Evolutionary conservation across 495 filamentous ascomycete genomes (phyloP), one percentile per base, ranked within the genome.

Genomic region (Penicillium herquei): DNA sequence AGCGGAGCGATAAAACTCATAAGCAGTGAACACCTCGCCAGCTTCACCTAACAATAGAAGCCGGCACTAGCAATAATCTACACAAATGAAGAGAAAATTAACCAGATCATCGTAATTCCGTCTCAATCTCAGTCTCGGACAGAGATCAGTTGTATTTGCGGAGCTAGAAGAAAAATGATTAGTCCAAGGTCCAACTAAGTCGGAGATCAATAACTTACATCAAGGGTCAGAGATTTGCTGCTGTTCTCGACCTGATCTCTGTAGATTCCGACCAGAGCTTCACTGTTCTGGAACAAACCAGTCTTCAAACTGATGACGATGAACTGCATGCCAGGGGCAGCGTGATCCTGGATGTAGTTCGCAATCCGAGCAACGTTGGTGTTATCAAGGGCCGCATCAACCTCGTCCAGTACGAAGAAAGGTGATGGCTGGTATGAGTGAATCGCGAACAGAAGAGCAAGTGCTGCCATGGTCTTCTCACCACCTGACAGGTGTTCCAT

Each of bases 401-500:
- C 92, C 72, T 99, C 94, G 71, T 99, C 94, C 26, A 99, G 84
- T 49, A 99, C 95, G 72, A 98, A 99, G 78, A 99, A 98, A 3
- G 94, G 94, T 26, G 81, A 87, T 2, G 94, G 94, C 70, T 96
- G 91, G 76, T 91, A 98, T 33, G 84, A 89, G 75, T 98, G 94
- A 55, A 99, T 90, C 18, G 94, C 93, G 64, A 99, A 98, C 7
- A 99, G 83, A 50, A 99, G 78, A 16, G 94, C 94, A 18, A 99
- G 81, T 39, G 94, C 94, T 2, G 94, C 94, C 87, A 99, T 99
- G 12, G 95, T 97, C 82, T 98, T 98, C 76, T 99, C 94, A 51
- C 94, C 94, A 59, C 94, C 94, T 10, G 90, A 96, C 18, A 99
- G 82, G 66, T 96, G 93, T 71, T 98, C 94, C 94, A 99, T 98